Percentiles rank a stretch among this genome's conserved stretches.
Conservation (phyloP, 2,329 filamentous ascomycete genomes). For the Diaporthe vaccinii region DNA sequence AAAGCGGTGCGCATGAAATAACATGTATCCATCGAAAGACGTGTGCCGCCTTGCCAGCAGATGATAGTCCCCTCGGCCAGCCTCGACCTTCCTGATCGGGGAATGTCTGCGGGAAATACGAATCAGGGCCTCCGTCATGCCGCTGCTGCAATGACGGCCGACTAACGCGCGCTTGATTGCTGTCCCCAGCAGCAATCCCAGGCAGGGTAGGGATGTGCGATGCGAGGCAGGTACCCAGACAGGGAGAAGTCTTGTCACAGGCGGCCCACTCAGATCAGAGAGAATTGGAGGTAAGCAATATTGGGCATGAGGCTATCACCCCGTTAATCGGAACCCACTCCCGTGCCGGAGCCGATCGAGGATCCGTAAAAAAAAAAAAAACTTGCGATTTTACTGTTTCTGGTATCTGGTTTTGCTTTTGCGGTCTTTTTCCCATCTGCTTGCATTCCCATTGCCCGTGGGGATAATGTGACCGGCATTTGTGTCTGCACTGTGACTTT, state of each 20-base stretch:
- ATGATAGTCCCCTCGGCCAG: background rate
- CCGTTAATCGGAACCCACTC: background rate
- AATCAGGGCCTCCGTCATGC: background rate
- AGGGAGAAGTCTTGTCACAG: background rate
- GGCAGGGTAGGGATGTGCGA: background rate
- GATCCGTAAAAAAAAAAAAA: background rate
- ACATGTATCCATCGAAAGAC: background rate
- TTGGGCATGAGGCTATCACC: background rate
- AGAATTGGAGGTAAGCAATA: background rate
- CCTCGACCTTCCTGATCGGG: conserved; percentile 25
- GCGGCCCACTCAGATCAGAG: conserved; percentile 17
- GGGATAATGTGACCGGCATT: background rate
- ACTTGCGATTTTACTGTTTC: conserved; percentile 7
- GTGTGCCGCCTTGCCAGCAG: background rate
- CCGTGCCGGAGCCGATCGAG: background rate
- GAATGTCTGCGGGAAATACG: background rate
- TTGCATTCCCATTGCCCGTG: background rate
- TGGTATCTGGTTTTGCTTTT: conserved; percentile 5
- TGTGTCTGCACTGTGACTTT: background rate
- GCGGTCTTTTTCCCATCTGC: background rate
- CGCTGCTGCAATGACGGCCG: background rate
- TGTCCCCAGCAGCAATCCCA: background rate
- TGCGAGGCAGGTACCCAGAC: background rate
- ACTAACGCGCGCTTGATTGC: conserved; percentile 13
- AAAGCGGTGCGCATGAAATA: background rate